These are phyloP conservation scores for Phytophthora europaea DNA, from an alignment of 352 stramenopile species.

Conservation along the genomic window DNA sequence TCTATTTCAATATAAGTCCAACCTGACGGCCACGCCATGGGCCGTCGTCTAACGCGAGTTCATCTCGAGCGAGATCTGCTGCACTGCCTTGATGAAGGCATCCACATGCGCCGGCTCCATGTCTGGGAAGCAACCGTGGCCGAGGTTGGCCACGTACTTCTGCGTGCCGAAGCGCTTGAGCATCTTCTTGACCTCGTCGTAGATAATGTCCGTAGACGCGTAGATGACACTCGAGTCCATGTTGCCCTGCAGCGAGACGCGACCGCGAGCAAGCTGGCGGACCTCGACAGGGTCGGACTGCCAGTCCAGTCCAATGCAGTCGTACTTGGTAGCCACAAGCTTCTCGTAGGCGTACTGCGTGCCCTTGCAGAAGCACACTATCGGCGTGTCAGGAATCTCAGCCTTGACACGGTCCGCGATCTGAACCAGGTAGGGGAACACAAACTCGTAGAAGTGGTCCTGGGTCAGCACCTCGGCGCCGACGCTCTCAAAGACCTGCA, in stretches of 20 bases:
- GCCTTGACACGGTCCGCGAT: constrained; percentile 86
- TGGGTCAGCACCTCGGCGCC: constrained; percentile 95
- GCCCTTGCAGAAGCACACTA: constrained; percentile 90
- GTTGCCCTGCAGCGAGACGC: constrained; percentile 93
- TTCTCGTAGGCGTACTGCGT: constrained; percentile 84
- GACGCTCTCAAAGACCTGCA: constrained; percentile 98
- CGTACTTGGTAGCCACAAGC: constrained; percentile 88
- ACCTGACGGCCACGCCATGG: constrained; percentile 7
- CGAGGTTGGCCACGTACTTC: constrained; percentile 98
- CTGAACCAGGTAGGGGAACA: constrained; percentile 92
- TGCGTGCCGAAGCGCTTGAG: constrained; percentile 95
- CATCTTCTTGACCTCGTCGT: constrained; percentile 93
- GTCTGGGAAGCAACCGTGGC: constrained; percentile 97
- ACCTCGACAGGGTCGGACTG: constrained; percentile 93
- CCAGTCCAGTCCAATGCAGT: constrained; percentile 96
- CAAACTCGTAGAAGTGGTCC: constrained; percentile 96
- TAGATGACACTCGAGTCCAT: constrained; percentile 93
- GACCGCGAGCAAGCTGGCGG: constrained; percentile 80
- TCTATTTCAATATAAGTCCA: constrained; percentile 40
- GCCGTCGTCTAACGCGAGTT: constrained; percentile 55
- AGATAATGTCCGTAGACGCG: constrained; percentile 87
- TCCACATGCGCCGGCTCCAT: constrained; percentile 95
- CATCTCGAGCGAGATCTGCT: constrained; percentile 93
- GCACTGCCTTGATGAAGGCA: constrained; percentile 97
- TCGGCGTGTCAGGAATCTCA: constrained; percentile 65